Evolutionary conservation across 768 basidiomycete genomes (phyloP), one percentile per base, ranked within the genome.

Genomic region (Tricholoma sp.): DNA sequence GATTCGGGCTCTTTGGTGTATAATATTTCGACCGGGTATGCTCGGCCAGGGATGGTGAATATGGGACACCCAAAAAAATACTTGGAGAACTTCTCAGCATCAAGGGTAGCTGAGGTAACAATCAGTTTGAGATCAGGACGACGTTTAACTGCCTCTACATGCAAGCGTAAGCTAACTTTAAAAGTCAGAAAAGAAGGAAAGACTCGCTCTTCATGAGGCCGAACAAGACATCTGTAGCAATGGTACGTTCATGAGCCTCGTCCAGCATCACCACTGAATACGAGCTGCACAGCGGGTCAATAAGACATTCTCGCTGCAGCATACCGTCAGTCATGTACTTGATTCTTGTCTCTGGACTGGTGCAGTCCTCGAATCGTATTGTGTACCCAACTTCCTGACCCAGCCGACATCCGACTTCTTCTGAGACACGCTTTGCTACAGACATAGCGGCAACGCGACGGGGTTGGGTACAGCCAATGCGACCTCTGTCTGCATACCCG

Each of bases 321-420:
- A 99, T 98, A 76, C 97, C 97, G 68, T 98, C 97, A 66, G 97
- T 99, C 97, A 99, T 98, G 81, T 97, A 99, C 73, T 98, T 99
- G 81, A 99, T 99, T 67, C 90, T 86, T 3, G 97, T 98, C 74
- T 99, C 97, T 3, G 97, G 96, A 67, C 94, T 90, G 5, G 97
- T 98, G 72, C 96, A 94, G 72, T 99, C 97, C 75, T 99, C 97
- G 71, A 99, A 99, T 76, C 97, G 96, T 64, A 99, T 98, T 5
- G 91, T 91, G 70, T 99, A 99, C 6, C 97, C 97, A 59, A 99
- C 96, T 71, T 98, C 97, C 68, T 95, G 93, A 5, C 97, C 97
- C 8, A 99, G 76, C 14, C 97, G 85, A 74, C 96, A 98, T 10
- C 97, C 97, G 14, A 99, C 96, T 74, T 99, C 97, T 72, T 99